Conservation (phyloP, 352 stramenopile genomes). For the Globisporangium parvum region DNA sequence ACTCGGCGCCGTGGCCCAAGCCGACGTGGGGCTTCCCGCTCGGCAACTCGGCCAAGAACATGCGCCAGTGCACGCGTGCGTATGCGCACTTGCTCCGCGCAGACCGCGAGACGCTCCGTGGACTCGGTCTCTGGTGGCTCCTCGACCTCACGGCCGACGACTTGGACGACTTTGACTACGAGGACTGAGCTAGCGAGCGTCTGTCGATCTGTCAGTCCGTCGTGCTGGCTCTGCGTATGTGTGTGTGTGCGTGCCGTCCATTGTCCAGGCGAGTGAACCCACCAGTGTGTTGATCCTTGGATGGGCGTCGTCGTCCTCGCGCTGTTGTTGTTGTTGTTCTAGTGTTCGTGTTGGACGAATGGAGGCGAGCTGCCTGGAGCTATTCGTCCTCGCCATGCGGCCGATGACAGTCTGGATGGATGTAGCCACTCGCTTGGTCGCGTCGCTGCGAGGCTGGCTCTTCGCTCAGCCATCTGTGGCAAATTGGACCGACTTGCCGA, state of each 20-base stretch:
- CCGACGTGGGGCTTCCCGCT: neutral
- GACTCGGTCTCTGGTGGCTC: neutral
- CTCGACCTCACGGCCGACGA: neutral
- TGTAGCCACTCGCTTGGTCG: neutral
- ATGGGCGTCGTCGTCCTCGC: no score
- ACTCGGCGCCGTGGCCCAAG: neutral
- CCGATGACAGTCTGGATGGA: neutral
- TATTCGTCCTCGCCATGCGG: neutral
- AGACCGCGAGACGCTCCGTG: neutral
- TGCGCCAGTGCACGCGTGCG: neutral
- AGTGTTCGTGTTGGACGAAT: no score
- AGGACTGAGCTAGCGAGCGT: neutral
- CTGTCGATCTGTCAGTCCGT: no score
- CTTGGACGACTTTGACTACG: neutral
- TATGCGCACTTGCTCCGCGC: neutral
- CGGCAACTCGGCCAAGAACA: neutral
- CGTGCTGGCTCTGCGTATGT: neutral
- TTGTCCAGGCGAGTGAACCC: neutral
- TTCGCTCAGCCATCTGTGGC: neutral
- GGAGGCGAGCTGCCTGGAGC: no score
- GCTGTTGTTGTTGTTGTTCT: neutral
- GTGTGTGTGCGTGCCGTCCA: neutral
- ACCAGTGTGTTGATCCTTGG: neutral
- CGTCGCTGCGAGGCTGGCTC: no score
- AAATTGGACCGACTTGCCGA: neutral